Percentiles rank a stretch among this genome's conserved stretches.
Evolutionary conservation across 177 flowering plant species (phyloP).

Genomic region (Telopea speciosissima): DNA sequence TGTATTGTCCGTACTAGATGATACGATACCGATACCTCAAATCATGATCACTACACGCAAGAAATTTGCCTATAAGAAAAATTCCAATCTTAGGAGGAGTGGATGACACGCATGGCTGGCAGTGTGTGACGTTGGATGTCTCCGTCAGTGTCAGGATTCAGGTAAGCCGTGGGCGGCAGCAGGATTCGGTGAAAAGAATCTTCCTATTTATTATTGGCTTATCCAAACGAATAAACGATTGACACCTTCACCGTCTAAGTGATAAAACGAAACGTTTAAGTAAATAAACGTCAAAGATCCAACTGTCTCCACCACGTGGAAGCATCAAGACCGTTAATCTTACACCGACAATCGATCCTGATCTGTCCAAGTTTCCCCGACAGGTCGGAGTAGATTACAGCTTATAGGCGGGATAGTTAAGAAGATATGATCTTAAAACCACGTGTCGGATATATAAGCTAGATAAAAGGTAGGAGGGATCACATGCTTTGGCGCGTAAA

Average conservation of each 20-base stretch:
- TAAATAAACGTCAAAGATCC: slow-evolving; percentile 2
- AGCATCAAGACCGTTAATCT: background rate
- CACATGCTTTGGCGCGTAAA: slow-evolving; percentile 20
- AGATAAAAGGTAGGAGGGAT: background rate
- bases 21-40: too few species aligned
- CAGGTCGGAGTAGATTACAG: background rate
- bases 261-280: slow-evolving; percentile 1
- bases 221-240: background rate
- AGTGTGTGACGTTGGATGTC: too few species aligned
- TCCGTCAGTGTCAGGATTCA: too few species aligned
- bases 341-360: slow-evolving; percentile 11
- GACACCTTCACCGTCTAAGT: too few species aligned
- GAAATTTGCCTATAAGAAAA: too few species aligned
- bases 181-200: too few species aligned
- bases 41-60: too few species aligned
- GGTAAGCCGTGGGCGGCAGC: too few species aligned
- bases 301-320: slow-evolving; percentile 15
- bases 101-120: too few species aligned
- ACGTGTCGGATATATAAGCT: background rate
- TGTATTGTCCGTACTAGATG: too few species aligned
- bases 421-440: background rate
- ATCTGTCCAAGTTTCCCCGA: slow-evolving; percentile 3
- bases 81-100: too few species aligned
- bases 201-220: too few species aligned
- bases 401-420: background rate